Evolutionary conservation across 1,139 yeast genomes (phyloP), one percentile per base, ranked within the genome.

Genomic region (Kodamaea sp.): DNA sequence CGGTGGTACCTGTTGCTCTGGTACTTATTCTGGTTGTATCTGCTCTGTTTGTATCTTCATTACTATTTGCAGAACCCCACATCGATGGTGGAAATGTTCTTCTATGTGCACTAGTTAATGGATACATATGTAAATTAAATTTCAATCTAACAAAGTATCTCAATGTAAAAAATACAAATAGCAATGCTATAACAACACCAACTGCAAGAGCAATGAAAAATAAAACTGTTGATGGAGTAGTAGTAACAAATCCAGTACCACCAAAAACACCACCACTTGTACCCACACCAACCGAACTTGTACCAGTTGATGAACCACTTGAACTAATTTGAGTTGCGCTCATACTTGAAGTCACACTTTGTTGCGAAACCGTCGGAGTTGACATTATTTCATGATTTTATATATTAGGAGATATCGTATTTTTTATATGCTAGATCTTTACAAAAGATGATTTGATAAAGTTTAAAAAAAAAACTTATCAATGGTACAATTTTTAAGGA

Each of bases 141-240:
- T 65, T 70, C 8, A 82, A 67, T 37, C 85, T 61, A 4, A 79
- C 67, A 48, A 79, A 74, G 58, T 80, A 79, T 37, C 84, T 60
- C 38, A 76, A 51, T 24, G 85, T 77, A 63, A 81, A 79, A 57
- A 78, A 78, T 8, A 79, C 49, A 49, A 81, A 78, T 27, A 78
- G 56, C 0, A 67, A 27, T 7, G 84, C 83, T 39, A 79, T 78
- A 29, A 72, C 53, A 8, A 78, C 73, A 6, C 85, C 86, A n/a
- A 79, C 76, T 1, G 81, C 75, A 30, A 81, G 65, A 0, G 86
- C 85, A 23, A 80, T 60, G 55, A 79, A 78, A 58, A 81, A 80
- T 27, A 81, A 58, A 22, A 79, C 78, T 2, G 84, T 78, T 1
- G 84, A 77, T 1, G 84, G 84, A 7, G 73, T 63, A 48, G 63